These are phyloP conservation scores for Paxillus involutus DNA, from an alignment of 768 basidiomycete genomes.

Conservation along the genomic window DNA sequence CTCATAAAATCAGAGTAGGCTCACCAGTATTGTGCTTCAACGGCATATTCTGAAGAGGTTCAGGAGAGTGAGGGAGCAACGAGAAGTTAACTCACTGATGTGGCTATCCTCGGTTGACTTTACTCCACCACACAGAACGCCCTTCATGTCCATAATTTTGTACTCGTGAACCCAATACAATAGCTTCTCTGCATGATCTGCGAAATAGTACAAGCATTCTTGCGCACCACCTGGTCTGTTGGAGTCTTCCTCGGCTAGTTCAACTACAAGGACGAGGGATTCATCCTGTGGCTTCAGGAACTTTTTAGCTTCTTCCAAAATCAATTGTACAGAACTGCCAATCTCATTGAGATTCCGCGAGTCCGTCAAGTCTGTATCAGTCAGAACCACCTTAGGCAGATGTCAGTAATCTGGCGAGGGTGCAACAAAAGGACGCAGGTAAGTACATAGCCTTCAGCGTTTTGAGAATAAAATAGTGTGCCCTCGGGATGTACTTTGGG, in stretches of 20 bases:
- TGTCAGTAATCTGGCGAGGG: neutral
- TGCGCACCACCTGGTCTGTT: neutral
- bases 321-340: neutral
- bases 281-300: neutral
- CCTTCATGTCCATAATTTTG: neutral
- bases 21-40: conserved; percentile 29
- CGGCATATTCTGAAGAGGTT: conserved; percentile 14
- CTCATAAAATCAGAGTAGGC: neutral
- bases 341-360: neutral
- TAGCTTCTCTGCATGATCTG: neutral
- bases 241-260: conserved; percentile 5
- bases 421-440: neutral
- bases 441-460: conserved; percentile 11
- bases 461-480: conserved; percentile 18
- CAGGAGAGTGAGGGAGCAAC: neutral
- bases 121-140: neutral
- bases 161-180: conserved; percentile 7
- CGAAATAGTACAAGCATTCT: conserved; percentile 7
- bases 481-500: conserved; percentile 28
- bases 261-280: neutral
- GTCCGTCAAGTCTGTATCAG: conserved; percentile 5
- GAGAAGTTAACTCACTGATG: conserved; percentile 3
- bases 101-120: conserved; percentile 6
- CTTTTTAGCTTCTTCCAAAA: neutral
- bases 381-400: neutral